These are phyloP conservation scores for Camelina neglecta DNA, from an alignment of 345 rosid species.

Conservation along the genomic window DNA sequence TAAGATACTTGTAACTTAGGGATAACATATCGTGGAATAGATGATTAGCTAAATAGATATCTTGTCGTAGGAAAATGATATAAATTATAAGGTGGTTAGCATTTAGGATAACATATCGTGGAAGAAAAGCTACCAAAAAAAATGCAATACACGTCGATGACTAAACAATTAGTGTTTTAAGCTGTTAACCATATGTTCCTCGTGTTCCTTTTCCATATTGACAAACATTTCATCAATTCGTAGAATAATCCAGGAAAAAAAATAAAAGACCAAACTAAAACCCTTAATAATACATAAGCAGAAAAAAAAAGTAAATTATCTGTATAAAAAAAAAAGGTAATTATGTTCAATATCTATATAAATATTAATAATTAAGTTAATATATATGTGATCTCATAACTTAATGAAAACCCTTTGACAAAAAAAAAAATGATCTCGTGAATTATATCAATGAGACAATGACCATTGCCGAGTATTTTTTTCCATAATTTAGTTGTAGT, in stretches of 20 bases:
- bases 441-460: no score
- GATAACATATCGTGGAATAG: no score
- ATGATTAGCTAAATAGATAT: background rate
- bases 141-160: conserved; percentile 24
- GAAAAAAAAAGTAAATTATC: background rate
- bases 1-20: no score
- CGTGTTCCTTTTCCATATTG: conserved; percentile 1
- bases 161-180: conserved; percentile 3
- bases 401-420: no score
- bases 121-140: conserved; percentile 29
- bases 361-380: background rate
- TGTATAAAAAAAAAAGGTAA: background rate
- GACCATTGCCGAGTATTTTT: no score
- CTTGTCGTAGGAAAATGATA: background rate
- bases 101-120: conserved; percentile 20
- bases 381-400: no score
- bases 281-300: no score
- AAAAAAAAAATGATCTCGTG: no score
- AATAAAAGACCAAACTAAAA: background rate
- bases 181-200: conserved; percentile 26
- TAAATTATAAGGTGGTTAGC: conserved; percentile 24
- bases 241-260: background rate
- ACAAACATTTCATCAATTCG: background rate
- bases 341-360: background rate
- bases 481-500: no score